Conservation (phyloP, 805 yeast species). For the Cyberlindnera xylosilytica region DNA sequence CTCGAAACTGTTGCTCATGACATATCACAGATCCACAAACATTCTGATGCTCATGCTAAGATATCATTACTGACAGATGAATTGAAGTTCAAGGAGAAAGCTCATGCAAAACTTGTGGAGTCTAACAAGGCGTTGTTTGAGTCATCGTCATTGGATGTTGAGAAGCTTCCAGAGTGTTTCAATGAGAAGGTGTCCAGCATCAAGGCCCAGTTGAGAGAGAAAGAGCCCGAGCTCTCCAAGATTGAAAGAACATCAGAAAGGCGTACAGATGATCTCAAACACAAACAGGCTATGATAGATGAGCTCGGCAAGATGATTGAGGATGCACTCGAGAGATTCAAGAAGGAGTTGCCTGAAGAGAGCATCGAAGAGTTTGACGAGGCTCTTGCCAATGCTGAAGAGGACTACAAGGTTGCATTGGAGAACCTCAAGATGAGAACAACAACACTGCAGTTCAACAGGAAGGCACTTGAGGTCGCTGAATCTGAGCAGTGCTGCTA, state of each 20-base stretch:
- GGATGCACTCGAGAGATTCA: constrained; percentile 12
- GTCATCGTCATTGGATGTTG: constrained; percentile 16
- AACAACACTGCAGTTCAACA: constrained; percentile 67
- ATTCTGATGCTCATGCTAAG: constrained; percentile 57
- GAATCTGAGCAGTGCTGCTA: constrained; percentile 56
- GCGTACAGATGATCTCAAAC: constrained; percentile 19
- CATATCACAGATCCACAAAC: constrained; percentile 49
- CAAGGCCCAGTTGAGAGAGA: constrained; percentile 9
- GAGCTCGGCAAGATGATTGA: constrained; percentile 11
- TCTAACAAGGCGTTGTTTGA: constrained; percentile 26
- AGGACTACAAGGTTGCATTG: constrained; percentile 54
- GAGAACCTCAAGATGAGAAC: constrained; percentile 66
- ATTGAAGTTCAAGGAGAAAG: constrained; percentile 28
- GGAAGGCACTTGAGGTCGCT: constrained; percentile 66
- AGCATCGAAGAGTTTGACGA: constrained; percentile 49
- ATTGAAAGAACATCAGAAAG: constrained; percentile 9
- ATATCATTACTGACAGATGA: constrained; percentile 44
- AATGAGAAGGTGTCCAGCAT: neutral
- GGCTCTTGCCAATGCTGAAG: constrained; percentile 53
- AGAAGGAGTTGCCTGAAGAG: constrained; percentile 28
- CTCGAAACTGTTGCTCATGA: constrained; percentile 53
- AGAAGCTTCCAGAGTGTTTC: constrained; percentile 14
- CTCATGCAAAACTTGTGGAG: constrained; percentile 29
- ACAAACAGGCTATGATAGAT: constrained; percentile 6
- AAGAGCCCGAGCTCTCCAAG: constrained; percentile 5